phyloP scores from a whole-genome alignment of 768 basidiomycete genomes.

The Mycena haematopus region DNA sequence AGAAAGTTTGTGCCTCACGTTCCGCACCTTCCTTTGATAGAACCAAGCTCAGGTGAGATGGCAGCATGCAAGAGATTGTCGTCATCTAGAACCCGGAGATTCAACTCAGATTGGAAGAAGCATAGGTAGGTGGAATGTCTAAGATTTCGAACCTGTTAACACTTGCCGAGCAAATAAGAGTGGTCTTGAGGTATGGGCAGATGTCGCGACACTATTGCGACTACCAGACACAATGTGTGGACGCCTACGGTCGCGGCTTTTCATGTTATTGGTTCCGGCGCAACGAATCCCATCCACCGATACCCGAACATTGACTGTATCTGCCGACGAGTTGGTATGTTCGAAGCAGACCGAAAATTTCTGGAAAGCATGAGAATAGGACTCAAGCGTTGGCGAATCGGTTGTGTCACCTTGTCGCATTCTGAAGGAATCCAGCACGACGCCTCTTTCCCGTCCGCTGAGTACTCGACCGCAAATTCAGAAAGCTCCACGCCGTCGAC shows the following conservation, averaged over 20 bases:
- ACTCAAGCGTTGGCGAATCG: neutral
- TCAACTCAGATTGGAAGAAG: neutral
- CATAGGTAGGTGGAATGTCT: too few species aligned
- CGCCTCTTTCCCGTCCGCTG: slow-evolving; percentile 11
- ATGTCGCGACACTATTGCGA: neutral
- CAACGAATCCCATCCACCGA: neutral
- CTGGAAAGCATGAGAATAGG: neutral
- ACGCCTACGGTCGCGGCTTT: neutral
- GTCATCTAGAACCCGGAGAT: slow-evolving; percentile 4
- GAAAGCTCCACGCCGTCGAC: slow-evolving; percentile 10
- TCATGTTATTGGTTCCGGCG: neutral
- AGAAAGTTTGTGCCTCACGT: neutral
- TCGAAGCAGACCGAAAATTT: neutral
- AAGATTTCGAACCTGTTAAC: neutral
- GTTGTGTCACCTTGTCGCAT: slow-evolving; percentile 6
- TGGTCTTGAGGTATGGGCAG: neutral
- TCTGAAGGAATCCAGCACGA: slow-evolving; percentile 21
- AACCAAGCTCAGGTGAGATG: slow-evolving; percentile 18
- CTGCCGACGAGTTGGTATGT: neutral
- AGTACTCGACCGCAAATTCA: slow-evolving; percentile 5
- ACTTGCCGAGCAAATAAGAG: neutral
- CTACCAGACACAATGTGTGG: neutral
- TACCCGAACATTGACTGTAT: neutral
- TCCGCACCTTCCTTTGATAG: neutral
- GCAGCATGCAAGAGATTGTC: slow-evolving; percentile 16